phyloP scores from a whole-genome alignment of 306 rosid genomes.

The Dalbergia cultrata region DNA sequence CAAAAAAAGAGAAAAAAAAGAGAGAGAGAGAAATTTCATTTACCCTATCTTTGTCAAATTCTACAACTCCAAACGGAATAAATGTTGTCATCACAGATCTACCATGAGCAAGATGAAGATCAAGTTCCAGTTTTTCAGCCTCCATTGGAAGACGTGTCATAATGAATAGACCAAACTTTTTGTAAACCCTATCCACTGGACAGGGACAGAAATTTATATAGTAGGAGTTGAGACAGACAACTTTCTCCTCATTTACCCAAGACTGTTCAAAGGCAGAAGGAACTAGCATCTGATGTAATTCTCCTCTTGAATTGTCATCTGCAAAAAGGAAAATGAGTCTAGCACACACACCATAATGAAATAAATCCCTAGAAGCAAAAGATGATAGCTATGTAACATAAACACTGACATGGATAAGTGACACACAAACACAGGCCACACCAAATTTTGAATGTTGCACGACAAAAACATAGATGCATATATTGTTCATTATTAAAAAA shows the following conservation, averaged over 20 bases:
- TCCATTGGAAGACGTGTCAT: constrained; percentile 75
- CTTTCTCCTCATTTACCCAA: constrained; percentile 59
- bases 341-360: constrained; percentile 25
- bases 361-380: constrained; percentile 17
- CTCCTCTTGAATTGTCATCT: constrained; percentile 73
- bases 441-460: too few relatives aligned
- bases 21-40: constrained; percentile 12
- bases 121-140: constrained; percentile 82
- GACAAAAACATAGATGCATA: too few relatives aligned
- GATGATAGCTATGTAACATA: constrained; percentile 20
- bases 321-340: constrained; percentile 39
- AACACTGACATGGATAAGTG: too few relatives aligned
- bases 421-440: too few relatives aligned
- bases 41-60: constrained; percentile 82
- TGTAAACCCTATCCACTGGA: constrained; percentile 84
- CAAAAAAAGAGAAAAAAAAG: neutral
- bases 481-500: neutral
- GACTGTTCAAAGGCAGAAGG: constrained; percentile 68
- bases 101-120: constrained; percentile 90
- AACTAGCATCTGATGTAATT: constrained; percentile 81
- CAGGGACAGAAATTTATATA: constrained; percentile 67
- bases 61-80: constrained; percentile 68
- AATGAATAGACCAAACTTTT: constrained; percentile 78
- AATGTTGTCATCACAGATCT: constrained; percentile 82
- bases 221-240: constrained; percentile 66